Conservation (phyloP, 805 yeast species). For the Yamadazyma insecticola region DNA sequence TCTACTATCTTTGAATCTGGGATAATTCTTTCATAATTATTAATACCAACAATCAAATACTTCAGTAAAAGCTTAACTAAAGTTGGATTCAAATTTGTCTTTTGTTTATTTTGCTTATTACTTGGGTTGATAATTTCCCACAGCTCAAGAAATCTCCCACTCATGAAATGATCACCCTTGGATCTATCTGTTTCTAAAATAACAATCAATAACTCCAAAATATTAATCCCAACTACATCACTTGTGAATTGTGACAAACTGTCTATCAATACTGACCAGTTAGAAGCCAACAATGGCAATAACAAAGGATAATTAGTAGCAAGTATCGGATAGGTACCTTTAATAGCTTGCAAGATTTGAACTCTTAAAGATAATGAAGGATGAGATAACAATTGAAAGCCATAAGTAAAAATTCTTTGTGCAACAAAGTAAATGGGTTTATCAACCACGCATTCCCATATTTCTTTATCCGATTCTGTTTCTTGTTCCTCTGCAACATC, state of each 20-base stretch:
- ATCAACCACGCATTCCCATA: constrained; percentile 70
- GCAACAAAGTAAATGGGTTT: constrained; percentile 52
- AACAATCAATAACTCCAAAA: constrained; percentile 23
- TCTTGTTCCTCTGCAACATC: constrained; percentile 26
- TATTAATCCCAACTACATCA: constrained; percentile 15
- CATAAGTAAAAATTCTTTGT: constrained; percentile 60
- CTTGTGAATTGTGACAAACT: constrained; percentile 9
- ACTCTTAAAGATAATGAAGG: constrained; percentile 52
- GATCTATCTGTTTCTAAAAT: constrained; percentile 26
- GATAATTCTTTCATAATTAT: constrained; percentile 34
- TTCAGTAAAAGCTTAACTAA: constrained; percentile 6
- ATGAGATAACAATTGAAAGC: constrained; percentile 67
- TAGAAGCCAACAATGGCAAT: constrained; percentile 27
- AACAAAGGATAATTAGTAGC: constrained; percentile 24
- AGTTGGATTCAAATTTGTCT: constrained; percentile 3
- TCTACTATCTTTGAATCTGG: constrained; percentile 36
- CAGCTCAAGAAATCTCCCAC: constrained; percentile 42
- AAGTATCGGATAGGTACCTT: constrained; percentile 26
- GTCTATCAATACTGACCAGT: constrained; percentile 36
- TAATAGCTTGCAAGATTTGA: constrained; percentile 49
- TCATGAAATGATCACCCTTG: constrained; percentile 44
- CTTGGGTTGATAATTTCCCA: constrained; percentile 11
- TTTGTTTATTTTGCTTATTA: background rate
- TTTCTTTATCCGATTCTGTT: constrained; percentile 12
- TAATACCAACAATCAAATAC: constrained; percentile 31